These are phyloP conservation scores for Colletotrichum trifolii DNA, from an alignment of 2,329 filamentous ascomycete genomes.

Conservation along the genomic window DNA sequence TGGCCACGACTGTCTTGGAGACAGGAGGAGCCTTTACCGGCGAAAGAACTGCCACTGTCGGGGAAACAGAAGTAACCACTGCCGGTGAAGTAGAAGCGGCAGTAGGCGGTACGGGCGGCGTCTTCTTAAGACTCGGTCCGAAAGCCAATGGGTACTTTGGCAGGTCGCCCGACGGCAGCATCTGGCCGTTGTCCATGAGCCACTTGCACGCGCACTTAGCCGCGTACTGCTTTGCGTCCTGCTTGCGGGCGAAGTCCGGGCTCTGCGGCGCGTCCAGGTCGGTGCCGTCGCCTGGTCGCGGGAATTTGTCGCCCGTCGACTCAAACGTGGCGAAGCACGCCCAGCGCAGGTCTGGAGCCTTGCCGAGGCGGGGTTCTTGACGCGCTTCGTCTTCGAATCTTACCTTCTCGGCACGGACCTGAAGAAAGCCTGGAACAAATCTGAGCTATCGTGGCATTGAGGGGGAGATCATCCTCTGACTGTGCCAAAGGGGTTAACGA, in stretches of 20 bases:
- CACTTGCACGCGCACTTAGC: conserved; percentile 59
- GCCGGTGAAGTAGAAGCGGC: not conserved
- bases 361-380: conserved; percentile 27
- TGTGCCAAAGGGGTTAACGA: not conserved
- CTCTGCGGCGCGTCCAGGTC: conserved; percentile 34
- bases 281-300: conserved; percentile 42
- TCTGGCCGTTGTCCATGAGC: conserved; percentile 46
- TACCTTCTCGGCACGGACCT: conserved; percentile 19
- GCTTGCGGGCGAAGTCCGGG: conserved; percentile 30
- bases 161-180: conserved; percentile 41
- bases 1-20: not conserved
- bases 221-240: conserved; percentile 64
- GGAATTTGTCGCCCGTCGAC: conserved; percentile 23
- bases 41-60: too few species aligned
- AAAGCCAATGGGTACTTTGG: conserved; percentile 37
- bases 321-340: conserved; percentile 26
- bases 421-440: conserved; percentile 21
- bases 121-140: not conserved
- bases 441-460: not conserved
- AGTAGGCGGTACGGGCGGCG: not conserved
- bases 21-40: not conserved
- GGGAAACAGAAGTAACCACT: not conserved
- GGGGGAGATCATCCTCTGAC: not conserved
- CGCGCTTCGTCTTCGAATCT: conserved; percentile 26
- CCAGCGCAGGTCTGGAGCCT: conserved; percentile 31